A percentile compares a stretch with the other conserved stretches of the same genome.
Evolutionary conservation across 768 basidiomycete species (phyloP).

Genomic region (Mycena pura): DNA sequence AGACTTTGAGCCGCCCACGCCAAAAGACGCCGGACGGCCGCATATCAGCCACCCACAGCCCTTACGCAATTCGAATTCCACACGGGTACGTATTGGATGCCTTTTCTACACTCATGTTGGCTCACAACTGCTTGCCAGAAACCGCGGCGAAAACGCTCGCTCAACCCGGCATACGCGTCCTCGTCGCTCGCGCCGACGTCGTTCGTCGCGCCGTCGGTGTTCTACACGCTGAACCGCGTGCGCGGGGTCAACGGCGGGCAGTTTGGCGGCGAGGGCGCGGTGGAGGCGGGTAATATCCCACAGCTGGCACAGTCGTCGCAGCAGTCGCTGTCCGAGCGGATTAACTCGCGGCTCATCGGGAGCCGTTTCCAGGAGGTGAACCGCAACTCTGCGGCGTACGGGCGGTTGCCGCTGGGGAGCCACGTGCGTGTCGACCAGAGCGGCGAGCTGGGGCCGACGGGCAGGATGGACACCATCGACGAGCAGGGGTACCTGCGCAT

Average conservation of each 20-base stretch:
- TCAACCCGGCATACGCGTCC: slow-evolving; percentile 69
- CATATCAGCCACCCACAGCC: slow-evolving; percentile 76
- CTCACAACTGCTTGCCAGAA: slow-evolving; percentile 31
- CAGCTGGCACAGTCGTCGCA: slow-evolving; percentile 43
- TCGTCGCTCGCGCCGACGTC: slow-evolving; percentile 78
- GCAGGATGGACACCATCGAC: slow-evolving; percentile 22
- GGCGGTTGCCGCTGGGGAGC: slow-evolving; percentile 67
- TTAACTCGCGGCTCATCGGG: slow-evolving; percentile 67
- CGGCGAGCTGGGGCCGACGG: slow-evolving; percentile 53
- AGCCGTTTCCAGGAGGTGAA: slow-evolving; percentile 78
- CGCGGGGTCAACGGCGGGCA: slow-evolving; percentile 66
- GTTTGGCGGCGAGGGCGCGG: slow-evolving; percentile 41
- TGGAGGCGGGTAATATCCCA: slow-evolving; percentile 39
- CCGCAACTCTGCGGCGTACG: slow-evolving; percentile 61
- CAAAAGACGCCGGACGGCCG: slow-evolving; percentile 51
- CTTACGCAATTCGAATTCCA: slow-evolving; percentile 47
- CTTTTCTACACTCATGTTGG: background rate
- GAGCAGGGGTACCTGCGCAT: slow-evolving; percentile 47
- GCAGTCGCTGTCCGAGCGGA: slow-evolving; percentile 61
- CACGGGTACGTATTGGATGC: slow-evolving; percentile 31
- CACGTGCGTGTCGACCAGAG: slow-evolving; percentile 58
- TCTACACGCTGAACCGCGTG: slow-evolving; percentile 74
- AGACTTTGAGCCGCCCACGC: slow-evolving; percentile 56
- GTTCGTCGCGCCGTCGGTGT: slow-evolving; percentile 81
- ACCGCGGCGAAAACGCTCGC: slow-evolving; percentile 53